phyloP scores from a whole-genome alignment of 2,329 filamentous ascomycete genomes.

The Colletotrichum limetticola region DNA sequence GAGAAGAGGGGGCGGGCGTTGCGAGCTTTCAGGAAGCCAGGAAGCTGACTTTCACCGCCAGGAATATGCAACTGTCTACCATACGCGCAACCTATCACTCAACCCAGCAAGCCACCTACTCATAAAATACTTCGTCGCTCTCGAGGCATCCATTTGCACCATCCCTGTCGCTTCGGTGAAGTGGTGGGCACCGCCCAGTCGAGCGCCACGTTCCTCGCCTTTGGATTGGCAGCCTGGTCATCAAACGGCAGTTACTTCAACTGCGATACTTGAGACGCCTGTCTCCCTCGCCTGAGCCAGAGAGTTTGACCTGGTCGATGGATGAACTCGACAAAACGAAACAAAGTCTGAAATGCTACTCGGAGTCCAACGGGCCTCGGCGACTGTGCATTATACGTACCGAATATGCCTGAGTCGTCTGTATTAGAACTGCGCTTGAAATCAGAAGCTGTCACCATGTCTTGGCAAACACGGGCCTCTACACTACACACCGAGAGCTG shows the following conservation, averaged over 20 bases:
- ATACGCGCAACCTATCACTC: conserved; percentile 18
- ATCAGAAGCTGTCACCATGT: background rate
- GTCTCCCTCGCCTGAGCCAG: background rate
- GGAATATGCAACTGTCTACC: background rate
- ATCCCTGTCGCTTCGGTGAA: conserved; percentile 34
- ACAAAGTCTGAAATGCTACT: background rate
- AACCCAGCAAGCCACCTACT: conserved; percentile 20
- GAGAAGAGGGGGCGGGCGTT: background rate
- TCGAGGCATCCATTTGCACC: conserved; percentile 18
- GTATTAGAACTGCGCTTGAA: background rate
- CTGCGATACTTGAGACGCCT: background rate
- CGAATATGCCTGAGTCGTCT: no score
- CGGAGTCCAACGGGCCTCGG: background rate
- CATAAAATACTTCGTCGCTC: background rate
- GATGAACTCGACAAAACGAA: background rate
- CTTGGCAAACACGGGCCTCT: no score
- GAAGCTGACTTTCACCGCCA: conserved; percentile 14
- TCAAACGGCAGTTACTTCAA: background rate
- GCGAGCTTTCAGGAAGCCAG: background rate
- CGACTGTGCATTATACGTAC: background rate
- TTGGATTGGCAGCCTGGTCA: conserved; percentile 26
- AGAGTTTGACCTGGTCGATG: background rate
- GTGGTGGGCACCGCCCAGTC: conserved; percentile 9
- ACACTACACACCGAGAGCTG: background rate
- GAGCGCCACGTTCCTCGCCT: conserved; percentile 6